Base-by-base conservation (phyloP, 2,329 filamentous ascomycete species). In the Neofusicoccum umdonicola region DNA sequence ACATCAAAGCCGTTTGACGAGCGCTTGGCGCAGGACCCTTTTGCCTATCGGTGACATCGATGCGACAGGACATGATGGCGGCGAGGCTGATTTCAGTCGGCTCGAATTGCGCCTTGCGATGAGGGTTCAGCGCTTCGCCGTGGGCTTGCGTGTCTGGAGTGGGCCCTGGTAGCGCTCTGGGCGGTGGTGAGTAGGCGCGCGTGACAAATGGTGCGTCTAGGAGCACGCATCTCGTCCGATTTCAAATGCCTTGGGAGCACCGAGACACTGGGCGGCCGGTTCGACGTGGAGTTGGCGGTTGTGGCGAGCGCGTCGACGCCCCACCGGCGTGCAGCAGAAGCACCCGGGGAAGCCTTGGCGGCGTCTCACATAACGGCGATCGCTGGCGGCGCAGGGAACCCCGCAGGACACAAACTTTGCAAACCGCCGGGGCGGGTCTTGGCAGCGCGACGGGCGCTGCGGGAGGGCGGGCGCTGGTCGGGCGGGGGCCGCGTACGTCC, bases 291-390 rank as follows among this genome's bases (percentile, higher is more conserved):
- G 41, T 17, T 58, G 41, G 39, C 17, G 39, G 13, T 58, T 27
- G 22, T 9, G 39, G 35, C 34, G n/a, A 58, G 39, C 52, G 39
- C 39, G 52, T 44, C 52, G 19, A n/a, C 13, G 54, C 41, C 54
- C 54, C 54, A 58, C 54, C 35, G 39, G 17, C 7, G 19, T 58
- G 54, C 37, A 35, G 52, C 19, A 42, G 19, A 42, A 13, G 37
- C 50, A 41, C 17, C 35, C 9, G 54, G 54, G 54, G 41, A 44
- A 42, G 39, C 3, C 41, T 58, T 58, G 54, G 54, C 54, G 39
- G 17, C 54, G 56, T 60, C 56, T 60, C 56, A 60, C 56, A 22
- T 60, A 19, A n/a, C 27, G 56, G 12, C 56, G 56, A 60, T 60
- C 56, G n/a, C n/a, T 15, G 8, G 41, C 41, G 27, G 13, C 39